These are phyloP conservation scores for Fusarium sp. DNA, from an alignment of 2,329 filamentous ascomycete genomes.

Conservation along the genomic window DNA sequence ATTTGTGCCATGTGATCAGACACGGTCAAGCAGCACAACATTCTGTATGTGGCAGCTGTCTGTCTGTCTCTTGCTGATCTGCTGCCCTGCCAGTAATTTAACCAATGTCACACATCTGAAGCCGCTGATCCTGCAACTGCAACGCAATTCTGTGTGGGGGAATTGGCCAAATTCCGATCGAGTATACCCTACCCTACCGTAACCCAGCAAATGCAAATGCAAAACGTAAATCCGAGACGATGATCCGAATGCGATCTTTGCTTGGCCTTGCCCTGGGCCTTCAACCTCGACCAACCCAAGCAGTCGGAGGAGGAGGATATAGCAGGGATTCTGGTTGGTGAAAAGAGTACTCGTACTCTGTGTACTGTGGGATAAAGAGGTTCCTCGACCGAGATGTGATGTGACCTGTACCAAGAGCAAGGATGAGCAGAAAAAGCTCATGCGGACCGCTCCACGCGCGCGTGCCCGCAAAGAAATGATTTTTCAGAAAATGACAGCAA, in stretches of 20 bases:
- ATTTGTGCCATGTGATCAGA: slow-evolving; percentile 17
- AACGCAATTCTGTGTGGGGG: slow-evolving; percentile 21
- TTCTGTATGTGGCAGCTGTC: slow-evolving; percentile 11
- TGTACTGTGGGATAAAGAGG: neutral
- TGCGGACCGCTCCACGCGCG: slow-evolving; percentile 44
- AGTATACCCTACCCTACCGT: slow-evolving; percentile 5
- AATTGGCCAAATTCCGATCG: slow-evolving; percentile 35
- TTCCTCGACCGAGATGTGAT: slow-evolving; percentile 32
- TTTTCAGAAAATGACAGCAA: neutral
- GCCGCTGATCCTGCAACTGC: neutral
- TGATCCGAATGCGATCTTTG: slow-evolving; percentile 43
- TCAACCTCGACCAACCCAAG: slow-evolving; percentile 22
- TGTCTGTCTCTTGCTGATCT: slow-evolving; percentile 1
- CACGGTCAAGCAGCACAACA: slow-evolving; percentile 2
- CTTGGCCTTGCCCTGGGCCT: slow-evolving; percentile 10
- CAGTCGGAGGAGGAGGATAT: slow-evolving; percentile 38
- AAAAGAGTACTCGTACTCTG: neutral
- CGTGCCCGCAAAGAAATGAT: slow-evolving; percentile 11
- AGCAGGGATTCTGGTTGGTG: slow-evolving; percentile 39
- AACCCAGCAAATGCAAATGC: slow-evolving; percentile 18
- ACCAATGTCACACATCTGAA: slow-evolving; percentile 9
- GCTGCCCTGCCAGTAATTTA: slow-evolving; percentile 20
- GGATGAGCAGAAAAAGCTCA: slow-evolving; percentile 36
- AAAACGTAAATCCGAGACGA: slow-evolving; percentile 26
- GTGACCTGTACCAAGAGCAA: slow-evolving; percentile 43